These are phyloP conservation scores for Psophocarpus tetragonolobus DNA, from an alignment of 306 rosid species.

Conservation along the genomic window DNA sequence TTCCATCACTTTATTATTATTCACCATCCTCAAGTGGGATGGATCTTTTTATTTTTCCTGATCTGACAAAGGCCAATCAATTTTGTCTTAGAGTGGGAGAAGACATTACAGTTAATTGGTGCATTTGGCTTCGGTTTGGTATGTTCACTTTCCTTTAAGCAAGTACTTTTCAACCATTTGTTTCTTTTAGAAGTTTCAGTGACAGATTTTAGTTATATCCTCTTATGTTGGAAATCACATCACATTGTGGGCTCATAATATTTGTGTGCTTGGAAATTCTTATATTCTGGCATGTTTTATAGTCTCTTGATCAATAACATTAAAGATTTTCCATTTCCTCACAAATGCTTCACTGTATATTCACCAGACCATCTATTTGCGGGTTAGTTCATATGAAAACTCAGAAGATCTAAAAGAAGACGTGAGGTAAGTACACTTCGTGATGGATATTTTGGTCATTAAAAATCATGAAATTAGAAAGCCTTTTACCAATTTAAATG, in stretches of 20 bases:
- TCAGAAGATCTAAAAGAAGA: slow-evolving; percentile 72
- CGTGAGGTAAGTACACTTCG: slow-evolving; percentile 52
- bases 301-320: background rate
- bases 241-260: background rate
- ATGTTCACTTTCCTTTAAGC: slow-evolving; percentile 35
- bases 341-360: slow-evolving; percentile 29
- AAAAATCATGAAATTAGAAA: slow-evolving; percentile 10
- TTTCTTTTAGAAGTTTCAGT: slow-evolving; percentile 1
- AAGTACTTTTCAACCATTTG: slow-evolving; percentile 19
- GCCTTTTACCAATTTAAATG: background rate
- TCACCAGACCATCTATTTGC: slow-evolving; percentile 65
- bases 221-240: slow-evolving; percentile 7
- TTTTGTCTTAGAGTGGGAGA: slow-evolving; percentile 86
- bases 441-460: slow-evolving; percentile 21
- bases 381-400: slow-evolving; percentile 63
- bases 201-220: slow-evolving; percentile 12
- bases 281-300: background rate
- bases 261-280: slow-evolving; percentile 5
- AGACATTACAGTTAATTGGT: slow-evolving; percentile 75
- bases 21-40: slow-evolving; percentile 10
- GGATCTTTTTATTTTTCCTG: background rate
- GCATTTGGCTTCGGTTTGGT: slow-evolving; percentile 78
- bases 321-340: slow-evolving; percentile 19
- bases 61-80: slow-evolving; percentile 37
- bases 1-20: slow-evolving; percentile 8